A percentile compares a stretch with the other conserved stretches of the same genome.
Evolutionary conservation across 148 eudicot genomes (phyloP).

Genomic region (Vaccinium macrocarpon): DNA sequence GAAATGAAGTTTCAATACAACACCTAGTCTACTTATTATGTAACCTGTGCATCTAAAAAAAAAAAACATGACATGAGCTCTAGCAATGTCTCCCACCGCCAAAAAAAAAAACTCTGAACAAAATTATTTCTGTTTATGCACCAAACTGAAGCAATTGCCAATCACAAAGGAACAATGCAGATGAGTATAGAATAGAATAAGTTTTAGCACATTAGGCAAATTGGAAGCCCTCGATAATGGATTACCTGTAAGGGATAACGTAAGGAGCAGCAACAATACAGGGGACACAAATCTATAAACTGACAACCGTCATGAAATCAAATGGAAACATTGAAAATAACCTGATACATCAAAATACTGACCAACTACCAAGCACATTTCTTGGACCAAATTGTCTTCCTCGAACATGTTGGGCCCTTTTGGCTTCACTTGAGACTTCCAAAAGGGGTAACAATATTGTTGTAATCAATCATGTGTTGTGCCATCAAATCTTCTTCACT

Average conservation of each 20-base stretch:
- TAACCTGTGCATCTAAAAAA: neutral
- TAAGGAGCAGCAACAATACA: constrained; percentile 93
- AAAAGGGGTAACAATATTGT: neutral
- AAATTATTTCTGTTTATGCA: neutral
- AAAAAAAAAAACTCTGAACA: neutral
- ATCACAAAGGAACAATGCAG: neutral
- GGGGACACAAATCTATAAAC: constrained; percentile 35
- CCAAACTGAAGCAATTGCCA: neutral
- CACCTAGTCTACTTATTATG: neutral
- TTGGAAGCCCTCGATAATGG: constrained; percentile 21
- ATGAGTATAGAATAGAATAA: neutral
- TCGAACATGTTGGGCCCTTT: neutral
- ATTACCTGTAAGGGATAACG: constrained; percentile 72
- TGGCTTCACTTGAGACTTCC: neutral
- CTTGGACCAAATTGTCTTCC: neutral
- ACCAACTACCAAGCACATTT: neutral
- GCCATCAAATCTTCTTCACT: neutral
- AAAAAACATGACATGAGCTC: neutral
- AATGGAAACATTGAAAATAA: neutral
- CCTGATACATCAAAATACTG: neutral
- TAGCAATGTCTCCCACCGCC: neutral
- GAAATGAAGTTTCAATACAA: too few relatives aligned
- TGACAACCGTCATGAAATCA: neutral
- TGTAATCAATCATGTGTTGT: neutral
- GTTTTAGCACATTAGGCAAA: neutral